Evolutionary conservation across 352 stramenopile genomes (phyloP).

Genomic region (Thraustotheca clavata): DNA sequence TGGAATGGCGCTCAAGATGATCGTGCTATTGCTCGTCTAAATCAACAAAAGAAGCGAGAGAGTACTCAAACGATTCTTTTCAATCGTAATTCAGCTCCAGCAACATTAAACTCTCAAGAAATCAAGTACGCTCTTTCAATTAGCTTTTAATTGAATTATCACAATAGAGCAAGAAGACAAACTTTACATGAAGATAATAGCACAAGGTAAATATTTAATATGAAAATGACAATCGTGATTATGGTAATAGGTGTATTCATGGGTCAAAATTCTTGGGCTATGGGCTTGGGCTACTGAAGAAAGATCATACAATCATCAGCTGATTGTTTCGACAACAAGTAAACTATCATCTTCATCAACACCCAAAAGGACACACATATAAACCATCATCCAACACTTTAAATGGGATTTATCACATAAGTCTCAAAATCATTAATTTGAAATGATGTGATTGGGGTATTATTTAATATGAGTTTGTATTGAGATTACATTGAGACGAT

Average conservation of each 20-base stretch:
- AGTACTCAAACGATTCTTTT: background rate
- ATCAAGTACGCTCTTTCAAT: background rate
- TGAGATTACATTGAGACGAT: too few species aligned
- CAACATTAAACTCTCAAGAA: background rate
- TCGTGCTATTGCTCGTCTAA: background rate
- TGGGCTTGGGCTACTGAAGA: conserved; percentile 68
- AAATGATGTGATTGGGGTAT: too few species aligned
- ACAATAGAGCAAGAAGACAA: background rate
- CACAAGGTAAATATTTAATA: background rate
- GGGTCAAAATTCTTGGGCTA: conserved; percentile 72
- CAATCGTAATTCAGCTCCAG: background rate
- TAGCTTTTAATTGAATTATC: background rate
- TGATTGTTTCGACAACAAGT: too few species aligned
- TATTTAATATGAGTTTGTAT: too few species aligned
- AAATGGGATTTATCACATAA: too few species aligned
- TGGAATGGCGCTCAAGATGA: conserved; percentile 7
- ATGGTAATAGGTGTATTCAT: conserved; percentile 32
- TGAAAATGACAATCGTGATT: background rate
- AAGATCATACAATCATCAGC: conserved; percentile 51
- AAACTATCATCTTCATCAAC: too few species aligned
- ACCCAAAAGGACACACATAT: too few species aligned
- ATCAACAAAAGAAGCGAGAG: background rate
- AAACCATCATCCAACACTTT: too few species aligned
- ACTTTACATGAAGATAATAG: background rate
- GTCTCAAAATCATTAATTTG: too few species aligned